Percentiles rank a stretch among this genome's conserved stretches.
These are phyloP conservation scores for Phytophthora hybrid DNA, from an alignment of 352 stramenopile genomes.

Conservation along the genomic window DNA sequence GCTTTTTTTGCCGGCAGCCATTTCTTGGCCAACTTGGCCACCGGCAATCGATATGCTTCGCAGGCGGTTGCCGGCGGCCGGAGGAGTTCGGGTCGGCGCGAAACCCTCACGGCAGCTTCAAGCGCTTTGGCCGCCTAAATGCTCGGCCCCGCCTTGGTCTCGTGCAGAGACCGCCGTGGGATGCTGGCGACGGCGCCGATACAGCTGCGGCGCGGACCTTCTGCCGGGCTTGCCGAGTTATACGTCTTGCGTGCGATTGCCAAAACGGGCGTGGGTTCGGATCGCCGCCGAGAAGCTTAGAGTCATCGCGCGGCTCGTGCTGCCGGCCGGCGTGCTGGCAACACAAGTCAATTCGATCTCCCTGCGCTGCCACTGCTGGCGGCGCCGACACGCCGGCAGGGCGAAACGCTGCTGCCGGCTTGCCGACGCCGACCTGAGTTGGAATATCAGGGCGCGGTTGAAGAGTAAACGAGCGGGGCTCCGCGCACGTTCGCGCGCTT, in stretches of 20 bases:
- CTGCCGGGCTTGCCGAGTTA: slow-evolving; percentile 26
- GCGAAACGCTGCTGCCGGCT: neutral
- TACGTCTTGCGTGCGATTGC: slow-evolving; percentile 36
- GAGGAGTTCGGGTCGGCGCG: slow-evolving; percentile 1
- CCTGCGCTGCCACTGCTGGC: neutral
- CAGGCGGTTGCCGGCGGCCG: neutral
- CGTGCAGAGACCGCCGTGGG: slow-evolving; percentile 10
- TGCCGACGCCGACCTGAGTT: slow-evolving; percentile 23
- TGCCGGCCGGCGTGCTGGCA: neutral
- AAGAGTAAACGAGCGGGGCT: slow-evolving; percentile 24
- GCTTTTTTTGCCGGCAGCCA: neutral
- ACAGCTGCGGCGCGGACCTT: slow-evolving; percentile 9
- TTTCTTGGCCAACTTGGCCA: too few relatives aligned
- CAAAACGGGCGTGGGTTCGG: slow-evolving; percentile 36
- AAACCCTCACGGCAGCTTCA: slow-evolving; percentile 2
- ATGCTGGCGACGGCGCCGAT: slow-evolving; percentile 5
- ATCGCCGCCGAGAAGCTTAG: slow-evolving; percentile 23
- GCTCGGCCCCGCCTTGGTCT: neutral
- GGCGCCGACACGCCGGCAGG: neutral
- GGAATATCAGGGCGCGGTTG: slow-evolving; percentile 37
- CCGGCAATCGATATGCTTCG: neutral
- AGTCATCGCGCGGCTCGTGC: neutral
- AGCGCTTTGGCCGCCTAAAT: neutral
- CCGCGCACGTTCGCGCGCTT: slow-evolving; percentile 28
- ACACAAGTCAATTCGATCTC: too few relatives aligned